A percentile compares a stretch with the other conserved stretches of the same genome.
phyloP scores from a whole-genome alignment of 164 flowering plant genomes.

The Sedum album region DNA sequence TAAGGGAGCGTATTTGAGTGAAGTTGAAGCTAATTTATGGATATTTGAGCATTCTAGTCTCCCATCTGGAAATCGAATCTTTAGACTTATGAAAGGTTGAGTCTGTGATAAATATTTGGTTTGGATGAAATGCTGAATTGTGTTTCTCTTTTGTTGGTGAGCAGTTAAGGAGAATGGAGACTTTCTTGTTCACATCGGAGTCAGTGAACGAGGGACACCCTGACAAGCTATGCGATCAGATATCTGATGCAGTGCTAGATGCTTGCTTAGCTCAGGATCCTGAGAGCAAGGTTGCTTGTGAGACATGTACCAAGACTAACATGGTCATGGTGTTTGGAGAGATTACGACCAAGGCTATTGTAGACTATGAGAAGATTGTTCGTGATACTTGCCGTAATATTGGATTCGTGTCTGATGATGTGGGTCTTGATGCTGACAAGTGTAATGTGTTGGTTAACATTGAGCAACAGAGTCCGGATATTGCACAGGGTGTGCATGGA shows the following conservation, averaged over 20 bases:
- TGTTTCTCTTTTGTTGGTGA: constrained; percentile 6
- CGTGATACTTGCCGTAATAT: constrained; percentile 70
- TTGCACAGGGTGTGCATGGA: constrained; percentile 88
- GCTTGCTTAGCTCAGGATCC: constrained; percentile 80
- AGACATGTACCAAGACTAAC: constrained; percentile 85
- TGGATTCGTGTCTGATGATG: constrained; percentile 72
- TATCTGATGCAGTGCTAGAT: constrained; percentile 79
- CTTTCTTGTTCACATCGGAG: constrained; percentile 75
- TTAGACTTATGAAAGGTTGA: no score
- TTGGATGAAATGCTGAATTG: neutral
- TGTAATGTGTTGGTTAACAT: constrained; percentile 81
- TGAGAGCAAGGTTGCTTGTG: constrained; percentile 82
- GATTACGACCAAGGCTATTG: constrained; percentile 66
- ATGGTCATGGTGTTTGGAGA: constrained; percentile 89
- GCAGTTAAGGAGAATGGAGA: constrained; percentile 51
- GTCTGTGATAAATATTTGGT: no score
- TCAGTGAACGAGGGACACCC: constrained; percentile 91
- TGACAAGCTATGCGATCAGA: constrained; percentile 81
- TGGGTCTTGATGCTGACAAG: constrained; percentile 76
- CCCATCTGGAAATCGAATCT: no score
- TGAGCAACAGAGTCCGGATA: constrained; percentile 82
- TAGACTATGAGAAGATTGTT: constrained; percentile 78
- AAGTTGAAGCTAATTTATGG: no score
- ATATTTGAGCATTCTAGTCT: no score
- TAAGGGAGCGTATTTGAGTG: no score